Percentiles rank a stretch among this genome's conserved stretches.
These are phyloP conservation scores for Coniochaeta sp. DNA, from an alignment of 2,329 filamentous ascomycete genomes.

Conservation along the genomic window DNA sequence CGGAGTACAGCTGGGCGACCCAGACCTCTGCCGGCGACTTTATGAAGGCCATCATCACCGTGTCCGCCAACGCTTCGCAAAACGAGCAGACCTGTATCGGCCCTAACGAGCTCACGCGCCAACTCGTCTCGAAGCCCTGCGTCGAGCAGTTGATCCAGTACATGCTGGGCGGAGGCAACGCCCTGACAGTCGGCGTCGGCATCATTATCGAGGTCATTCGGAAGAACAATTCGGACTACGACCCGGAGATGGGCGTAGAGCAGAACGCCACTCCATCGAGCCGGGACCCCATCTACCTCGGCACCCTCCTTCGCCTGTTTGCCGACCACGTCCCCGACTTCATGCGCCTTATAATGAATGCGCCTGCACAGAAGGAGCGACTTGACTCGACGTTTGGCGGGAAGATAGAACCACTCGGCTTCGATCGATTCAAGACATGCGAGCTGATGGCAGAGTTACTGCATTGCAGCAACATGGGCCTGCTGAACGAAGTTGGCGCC, in stretches of 20 bases:
- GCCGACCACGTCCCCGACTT: slow-evolving; percentile 89
- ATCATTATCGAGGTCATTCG: slow-evolving; percentile 98
- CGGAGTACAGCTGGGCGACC: slow-evolving; percentile 79
- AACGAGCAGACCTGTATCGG: slow-evolving; percentile 99
- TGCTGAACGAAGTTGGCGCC: slow-evolving; percentile 85
- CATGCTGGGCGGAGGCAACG: slow-evolving; percentile 91
- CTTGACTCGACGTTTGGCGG: slow-evolving; percentile 84
- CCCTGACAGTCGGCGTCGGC: slow-evolving; percentile 90
- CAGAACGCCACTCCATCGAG: slow-evolving; percentile 68
- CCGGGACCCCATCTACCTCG: slow-evolving; percentile 91
- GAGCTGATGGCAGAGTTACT: slow-evolving; percentile 96
- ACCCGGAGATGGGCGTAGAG: slow-evolving; percentile 81
- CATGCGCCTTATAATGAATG: slow-evolving; percentile 80
- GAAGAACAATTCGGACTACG: slow-evolving; percentile 99
- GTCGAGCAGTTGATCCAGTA: slow-evolving; percentile 78
- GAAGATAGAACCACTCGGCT: slow-evolving; percentile 88
- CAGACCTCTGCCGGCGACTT: slow-evolving; percentile 97
- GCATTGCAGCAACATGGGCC: slow-evolving; percentile 97
- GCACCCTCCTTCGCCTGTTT: slow-evolving; percentile 81
- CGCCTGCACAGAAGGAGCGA: slow-evolving; percentile 64
- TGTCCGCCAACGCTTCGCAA: slow-evolving; percentile 95
- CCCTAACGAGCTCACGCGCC: slow-evolving; percentile 90
- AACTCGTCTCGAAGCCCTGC: slow-evolving; percentile 82
- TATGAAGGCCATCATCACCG: slow-evolving; percentile 96
- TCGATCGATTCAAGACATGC: slow-evolving; percentile 97